Conservation (phyloP, 2,329 filamentous ascomycete species). For the Lachnellula cervina region DNA sequence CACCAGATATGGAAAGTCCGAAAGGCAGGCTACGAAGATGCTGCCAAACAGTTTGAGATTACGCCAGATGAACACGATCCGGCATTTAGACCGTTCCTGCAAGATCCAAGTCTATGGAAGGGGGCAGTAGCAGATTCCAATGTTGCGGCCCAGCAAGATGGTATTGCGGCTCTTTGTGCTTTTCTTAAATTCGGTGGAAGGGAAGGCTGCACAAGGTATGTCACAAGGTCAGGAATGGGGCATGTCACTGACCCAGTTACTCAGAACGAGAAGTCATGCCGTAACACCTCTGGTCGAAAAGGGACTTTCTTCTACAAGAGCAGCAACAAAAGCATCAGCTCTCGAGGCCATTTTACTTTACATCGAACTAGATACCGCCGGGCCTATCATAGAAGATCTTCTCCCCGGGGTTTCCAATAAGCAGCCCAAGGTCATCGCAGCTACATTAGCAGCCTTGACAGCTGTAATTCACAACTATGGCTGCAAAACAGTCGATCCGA, state of each 20-base stretch:
- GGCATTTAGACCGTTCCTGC: constrained; percentile 79
- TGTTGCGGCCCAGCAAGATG: constrained; percentile 93
- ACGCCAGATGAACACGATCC: constrained; percentile 82
- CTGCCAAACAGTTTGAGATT: constrained; percentile 76
- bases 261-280: constrained; percentile 67
- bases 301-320: constrained; percentile 79
- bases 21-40: constrained; percentile 92
- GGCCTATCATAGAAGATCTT: constrained; percentile 84
- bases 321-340: constrained; percentile 81
- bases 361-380: constrained; percentile 81
- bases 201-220: constrained; percentile 67
- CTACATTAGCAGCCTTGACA: constrained; percentile 70
- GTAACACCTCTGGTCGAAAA: constrained; percentile 84
- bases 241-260: constrained; percentile 11
- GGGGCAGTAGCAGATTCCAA: constrained; percentile 90
- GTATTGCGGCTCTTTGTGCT: constrained; percentile 77
- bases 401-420: constrained; percentile 80
- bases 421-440: constrained; percentile 81
- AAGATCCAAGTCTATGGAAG: constrained; percentile 86
- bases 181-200: constrained; percentile 88
- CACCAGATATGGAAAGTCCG: constrained; percentile 87
- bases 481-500: constrained; percentile 89
- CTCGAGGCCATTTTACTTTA: constrained; percentile 84
- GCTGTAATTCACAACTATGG: constrained; percentile 91
- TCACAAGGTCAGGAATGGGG: not conserved